Conservation (phyloP, 768 basidiomycete genomes). For the Dentipellis fragilis region DNA sequence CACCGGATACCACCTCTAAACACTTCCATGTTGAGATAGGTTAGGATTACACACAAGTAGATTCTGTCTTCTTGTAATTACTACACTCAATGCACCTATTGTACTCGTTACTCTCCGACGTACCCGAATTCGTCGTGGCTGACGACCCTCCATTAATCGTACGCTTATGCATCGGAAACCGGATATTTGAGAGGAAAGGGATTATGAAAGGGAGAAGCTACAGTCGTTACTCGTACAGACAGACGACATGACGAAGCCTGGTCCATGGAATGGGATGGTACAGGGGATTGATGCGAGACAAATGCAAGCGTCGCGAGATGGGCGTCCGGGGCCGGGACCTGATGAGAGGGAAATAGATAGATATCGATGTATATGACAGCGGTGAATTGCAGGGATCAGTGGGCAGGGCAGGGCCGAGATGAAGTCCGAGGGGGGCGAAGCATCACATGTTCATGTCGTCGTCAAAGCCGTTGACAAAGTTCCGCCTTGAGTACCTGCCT, state of each 20-base stretch:
- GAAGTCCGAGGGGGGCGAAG: neutral
- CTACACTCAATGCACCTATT: neutral
- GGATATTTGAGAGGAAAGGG: neutral
- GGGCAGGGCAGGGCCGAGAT: neutral
- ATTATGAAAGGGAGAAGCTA: neutral
- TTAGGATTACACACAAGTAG: neutral
- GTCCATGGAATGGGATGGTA: neutral
- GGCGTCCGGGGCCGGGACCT: neutral
- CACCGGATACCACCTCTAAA: neutral
- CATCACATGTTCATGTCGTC: slow-evolving; percentile 25
- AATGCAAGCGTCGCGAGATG: neutral
- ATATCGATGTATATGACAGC: neutral
- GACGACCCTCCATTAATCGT: neutral
- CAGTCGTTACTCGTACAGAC: neutral
- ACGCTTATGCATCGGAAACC: neutral
- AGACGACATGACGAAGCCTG: neutral
- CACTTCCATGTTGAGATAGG: neutral
- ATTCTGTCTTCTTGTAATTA: neutral
- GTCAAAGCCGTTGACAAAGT: slow-evolving; percentile 28
- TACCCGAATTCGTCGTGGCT: too few species aligned
- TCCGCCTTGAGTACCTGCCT: slow-evolving; percentile 58
- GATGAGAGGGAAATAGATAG: neutral
- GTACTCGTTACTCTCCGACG: neutral
- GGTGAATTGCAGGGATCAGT: neutral
- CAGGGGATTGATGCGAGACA: neutral